Evolutionary conservation across 495 filamentous ascomycete species (phyloP), one percentile per base, ranked within the genome.

Genomic region (Opeltia flavorubescens): DNA sequence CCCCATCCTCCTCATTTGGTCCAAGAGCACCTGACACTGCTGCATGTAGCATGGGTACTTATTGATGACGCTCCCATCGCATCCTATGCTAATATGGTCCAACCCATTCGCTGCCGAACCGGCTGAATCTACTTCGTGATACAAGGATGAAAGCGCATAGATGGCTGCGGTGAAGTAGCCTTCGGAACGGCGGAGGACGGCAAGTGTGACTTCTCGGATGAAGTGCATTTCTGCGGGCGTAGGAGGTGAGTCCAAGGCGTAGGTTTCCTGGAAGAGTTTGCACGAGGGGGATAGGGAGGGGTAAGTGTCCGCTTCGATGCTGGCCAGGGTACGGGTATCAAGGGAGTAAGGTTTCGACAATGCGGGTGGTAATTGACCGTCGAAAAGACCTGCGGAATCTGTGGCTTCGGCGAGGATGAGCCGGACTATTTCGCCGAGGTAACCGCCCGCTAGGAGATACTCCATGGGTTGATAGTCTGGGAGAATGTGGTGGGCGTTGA

Each of bases 401-500:
- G 71, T 63, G n/a, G 82, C 78, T 49, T 91, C 85, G 9, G 84
- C 57, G 18, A 84, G 74, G 21, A 88, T 80, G 4, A 93, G 65
- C 13, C 87, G 76, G 6, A 80, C 82, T 34, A 94, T 77, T 60
- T 94, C 87, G 28, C 87, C 87, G 1, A 94, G 66, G 52, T 94
- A 94, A 5, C 83, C 74, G 0, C 87, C 87, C 1, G 84, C 77
- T 25, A 86, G 83, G 77, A 94, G 87, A 60, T 93, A 91, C 59
- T 94, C 87, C 49, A 94, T 74, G 0, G 87, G 87, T 60, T 93
- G 86, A 54, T 91, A 94, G 24, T 87, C 83, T 0, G 86, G 86
- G 0, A 74, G 72, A 51, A 86, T 75, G 52, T 83, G 78, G 1
- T 74, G 74, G 13, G 62, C 57, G 56, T 91, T 86, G 17, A 94